Base-by-base conservation (phyloP, 2,329 filamentous ascomycete species). In the Dendryphion nanum region DNA sequence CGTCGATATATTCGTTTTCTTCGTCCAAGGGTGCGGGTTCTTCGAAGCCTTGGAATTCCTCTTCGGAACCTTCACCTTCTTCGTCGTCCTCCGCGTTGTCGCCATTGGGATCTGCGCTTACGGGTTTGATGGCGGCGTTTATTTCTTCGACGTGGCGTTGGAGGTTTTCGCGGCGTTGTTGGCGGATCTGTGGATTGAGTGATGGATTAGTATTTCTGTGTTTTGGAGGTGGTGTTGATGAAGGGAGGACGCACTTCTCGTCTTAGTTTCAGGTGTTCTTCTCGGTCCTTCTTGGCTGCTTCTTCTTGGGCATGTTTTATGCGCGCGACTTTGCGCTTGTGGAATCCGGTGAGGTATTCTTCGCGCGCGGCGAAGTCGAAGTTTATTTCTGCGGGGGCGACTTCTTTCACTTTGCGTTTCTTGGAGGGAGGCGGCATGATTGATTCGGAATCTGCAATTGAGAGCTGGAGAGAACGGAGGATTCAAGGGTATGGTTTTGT, bases 1-100 rank as follows among this genome's bases (percentile, higher is more conserved):
- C 93, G 64, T 98, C 93, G 49, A 96, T 80, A 68, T 96, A 98
- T 65, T 97, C 89, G 51, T 91, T 89, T 63, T 95, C 86, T 51
- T 88, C 82, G 60, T 94, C 83, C 30, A 93, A 67, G 5, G 70
- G 69, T 16, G 81, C 75, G 45, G n/a, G 51, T 49, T 85, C 82
- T 6, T 41, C 24, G 17, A 52, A 47, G 8, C 84, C 86, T 35
- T 73, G 72, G 83, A 84, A 89, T 55, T 82, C 78, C 3, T 72
- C 61, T 4, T 70, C 68, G 26, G 32, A 28, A 3, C 42, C 35
- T 16, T 30, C 13, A 6, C 50, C 51, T 29, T 35, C 21, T 19
- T 31, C 66, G 15, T 57, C 64, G 13, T 67, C 64, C 17, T 64
- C 70, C 31, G 33, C 28, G 19, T 59, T 23, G 13, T 65, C 61